Evolutionary conservation across 2,329 filamentous ascomycete species (phyloP).

Genomic region (Apiospora aurea): DNA sequence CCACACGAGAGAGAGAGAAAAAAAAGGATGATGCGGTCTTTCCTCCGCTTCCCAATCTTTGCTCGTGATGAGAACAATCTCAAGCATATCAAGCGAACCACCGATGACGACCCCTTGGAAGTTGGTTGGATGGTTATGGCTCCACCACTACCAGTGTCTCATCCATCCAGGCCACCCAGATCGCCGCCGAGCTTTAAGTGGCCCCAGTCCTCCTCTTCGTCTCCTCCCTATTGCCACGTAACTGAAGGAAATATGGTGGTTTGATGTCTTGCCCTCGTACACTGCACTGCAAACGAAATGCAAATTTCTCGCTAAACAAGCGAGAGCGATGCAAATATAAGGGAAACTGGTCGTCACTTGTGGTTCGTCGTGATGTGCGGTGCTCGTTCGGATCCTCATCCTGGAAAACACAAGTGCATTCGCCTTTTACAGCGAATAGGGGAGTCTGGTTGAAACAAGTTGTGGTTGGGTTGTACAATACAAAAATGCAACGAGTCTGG

Average conservation of each 20-base stretch:
- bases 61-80: neutral
- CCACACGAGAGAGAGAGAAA: neutral
- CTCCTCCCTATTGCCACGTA: neutral
- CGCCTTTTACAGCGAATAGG: neutral
- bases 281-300: neutral
- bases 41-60: neutral
- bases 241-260: neutral
- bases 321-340: too few species aligned
- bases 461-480: conserved; percentile 13
- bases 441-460: conserved; percentile 8
- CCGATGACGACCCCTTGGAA: neutral
- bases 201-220: neutral
- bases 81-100: neutral
- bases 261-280: neutral
- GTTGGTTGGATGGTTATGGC: neutral
- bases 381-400: neutral
- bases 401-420: neutral
- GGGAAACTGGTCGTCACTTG: neutral
- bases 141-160: neutral
- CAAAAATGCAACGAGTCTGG: conserved; percentile 15
- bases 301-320: neutral
- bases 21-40: neutral
- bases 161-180: neutral
- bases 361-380: neutral
- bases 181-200: neutral